phyloP scores from a whole-genome alignment of 805 yeast genomes.

The Spathaspora hagerdaliae region DNA sequence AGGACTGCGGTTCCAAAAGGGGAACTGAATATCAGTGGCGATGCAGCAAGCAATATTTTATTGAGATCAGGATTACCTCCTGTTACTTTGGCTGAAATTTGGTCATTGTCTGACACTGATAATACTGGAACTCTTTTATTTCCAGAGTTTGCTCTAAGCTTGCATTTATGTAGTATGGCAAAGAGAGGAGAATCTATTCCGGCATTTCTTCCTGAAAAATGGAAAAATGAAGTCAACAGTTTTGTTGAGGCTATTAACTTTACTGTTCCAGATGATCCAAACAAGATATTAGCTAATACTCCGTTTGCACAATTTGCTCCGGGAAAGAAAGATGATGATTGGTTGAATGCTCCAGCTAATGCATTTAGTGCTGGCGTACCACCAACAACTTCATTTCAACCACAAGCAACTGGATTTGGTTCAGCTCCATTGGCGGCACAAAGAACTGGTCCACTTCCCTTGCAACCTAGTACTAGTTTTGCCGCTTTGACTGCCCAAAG shows the following conservation, averaged over 20 bases:
- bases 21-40: slow-evolving; percentile 67
- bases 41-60: slow-evolving; percentile 73
- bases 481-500: slow-evolving; percentile 30
- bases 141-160: slow-evolving; percentile 91
- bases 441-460: slow-evolving; percentile 41
- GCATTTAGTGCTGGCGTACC: slow-evolving; percentile 14
- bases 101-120: slow-evolving; percentile 89
- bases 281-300: slow-evolving; percentile 38
- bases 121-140: slow-evolving; percentile 81
- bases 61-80: slow-evolving; percentile 77
- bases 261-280: slow-evolving; percentile 59
- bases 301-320: slow-evolving; percentile 33
- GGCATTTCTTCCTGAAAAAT: slow-evolving; percentile 60
- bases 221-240: slow-evolving; percentile 79
- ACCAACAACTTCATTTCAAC: slow-evolving; percentile 28
- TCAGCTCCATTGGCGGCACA: slow-evolving; percentile 24
- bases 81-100: slow-evolving; percentile 72
- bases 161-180: slow-evolving; percentile 78
- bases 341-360: slow-evolving; percentile 31
- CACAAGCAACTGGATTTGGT: slow-evolving; percentile 29
- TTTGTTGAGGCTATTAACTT: slow-evolving; percentile 87
- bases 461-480: slow-evolving; percentile 14
- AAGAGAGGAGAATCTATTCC: slow-evolving; percentile 81
- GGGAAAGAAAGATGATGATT: slow-evolving; percentile 17
- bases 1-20: slow-evolving; percentile 70